Evolutionary conservation across 495 filamentous ascomycete genomes (phyloP), one percentile per base, ranked within the genome.

Genomic region (Penicillium arizonense): DNA sequence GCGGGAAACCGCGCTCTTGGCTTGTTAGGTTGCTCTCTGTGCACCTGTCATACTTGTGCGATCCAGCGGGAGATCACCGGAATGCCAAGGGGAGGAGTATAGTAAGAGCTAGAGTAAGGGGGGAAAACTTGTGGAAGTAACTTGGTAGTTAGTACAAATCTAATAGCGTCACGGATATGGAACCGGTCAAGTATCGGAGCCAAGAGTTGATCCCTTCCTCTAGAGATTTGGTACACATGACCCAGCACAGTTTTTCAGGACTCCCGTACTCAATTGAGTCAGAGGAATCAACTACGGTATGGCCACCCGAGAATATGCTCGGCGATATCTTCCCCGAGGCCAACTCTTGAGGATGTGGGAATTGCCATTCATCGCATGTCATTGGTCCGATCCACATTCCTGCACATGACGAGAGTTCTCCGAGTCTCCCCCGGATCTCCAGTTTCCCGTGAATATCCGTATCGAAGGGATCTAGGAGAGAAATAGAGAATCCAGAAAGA

Each of bases 361-460:
- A 34, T 33, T n/a, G 12, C 5, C 10, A 3, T 48, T 21, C 14
- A 35, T 56, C 23, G 45, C 37, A 47, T 43, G 41, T 45, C 32
- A 49, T 53, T 49, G 53, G 49, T 23, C 36, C 24, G 24, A 43
- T 44, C 40, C 34, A 37, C 42, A 33, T 40, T 12, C 18, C 16
- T 52, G 40, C 50, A 38, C 39, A 43, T 34, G 32, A 53, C 55
- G 61, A 64, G 53, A 58, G 61, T 64, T 64, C 58, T 58, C 61
- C 61, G 61, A 64, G 50, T 58, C 52, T 64, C 44, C 52, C 55
- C 61, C 61, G 61, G 52, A 48, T 47, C 48, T 44, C 39, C 28
- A 44, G 52, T 58, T 61, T 52, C 52, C 62, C 62, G 62, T 36
- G 46, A 45, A 56, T 64, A 64, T 54, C 62, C 62, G 62, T 44